Evolutionary conservation across 371 early-diverging fungal genomes (phyloP).

Genomic region (Cokeromyces recurvatus): DNA sequence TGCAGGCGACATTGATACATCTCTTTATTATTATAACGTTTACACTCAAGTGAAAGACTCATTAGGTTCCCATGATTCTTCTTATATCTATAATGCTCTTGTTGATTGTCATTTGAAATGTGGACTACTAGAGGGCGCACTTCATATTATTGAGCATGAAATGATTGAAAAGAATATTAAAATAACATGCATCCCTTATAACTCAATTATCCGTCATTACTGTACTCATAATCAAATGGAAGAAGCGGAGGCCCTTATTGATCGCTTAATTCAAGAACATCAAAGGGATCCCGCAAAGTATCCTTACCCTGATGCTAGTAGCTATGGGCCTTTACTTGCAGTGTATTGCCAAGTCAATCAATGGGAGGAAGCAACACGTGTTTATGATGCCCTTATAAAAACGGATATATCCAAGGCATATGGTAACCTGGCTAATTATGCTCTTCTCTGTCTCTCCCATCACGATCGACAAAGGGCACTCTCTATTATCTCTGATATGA

Average conservation of each 20-base stretch:
- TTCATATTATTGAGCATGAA: slow-evolving; percentile 36
- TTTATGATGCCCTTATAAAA: slow-evolving; percentile 26
- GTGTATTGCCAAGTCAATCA: slow-evolving; percentile 29
- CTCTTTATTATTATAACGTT: slow-evolving; percentile 31
- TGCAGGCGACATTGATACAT: slow-evolving; percentile 35
- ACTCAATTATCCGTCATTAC: slow-evolving; percentile 44
- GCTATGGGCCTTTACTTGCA: slow-evolving; percentile 46
- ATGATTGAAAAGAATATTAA: slow-evolving; percentile 31
- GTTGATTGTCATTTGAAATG: slow-evolving; percentile 47
- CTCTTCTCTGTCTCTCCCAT: slow-evolving; percentile 32
- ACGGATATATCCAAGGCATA: slow-evolving; percentile 42
- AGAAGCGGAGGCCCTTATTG: slow-evolving; percentile 30
- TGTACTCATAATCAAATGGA: slow-evolving; percentile 25
- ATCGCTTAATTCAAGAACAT: slow-evolving; percentile 11
- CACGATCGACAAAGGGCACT: slow-evolving; percentile 16
- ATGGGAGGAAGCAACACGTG: slow-evolving; percentile 22
- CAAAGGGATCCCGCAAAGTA: slow-evolving; percentile 1
- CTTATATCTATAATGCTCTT: slow-evolving; percentile 46
- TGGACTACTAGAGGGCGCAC: slow-evolving; percentile 29
- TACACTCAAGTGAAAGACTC: slow-evolving; percentile 18
- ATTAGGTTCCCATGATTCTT: slow-evolving; percentile 35
- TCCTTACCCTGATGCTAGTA: slow-evolving; percentile 41
- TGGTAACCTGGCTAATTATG: slow-evolving; percentile 45
- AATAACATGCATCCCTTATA: slow-evolving; percentile 39
- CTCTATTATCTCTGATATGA: slow-evolving; percentile 34